Conservation (phyloP, 805 yeast genomes). For the Teunomyces panamensis region DNA sequence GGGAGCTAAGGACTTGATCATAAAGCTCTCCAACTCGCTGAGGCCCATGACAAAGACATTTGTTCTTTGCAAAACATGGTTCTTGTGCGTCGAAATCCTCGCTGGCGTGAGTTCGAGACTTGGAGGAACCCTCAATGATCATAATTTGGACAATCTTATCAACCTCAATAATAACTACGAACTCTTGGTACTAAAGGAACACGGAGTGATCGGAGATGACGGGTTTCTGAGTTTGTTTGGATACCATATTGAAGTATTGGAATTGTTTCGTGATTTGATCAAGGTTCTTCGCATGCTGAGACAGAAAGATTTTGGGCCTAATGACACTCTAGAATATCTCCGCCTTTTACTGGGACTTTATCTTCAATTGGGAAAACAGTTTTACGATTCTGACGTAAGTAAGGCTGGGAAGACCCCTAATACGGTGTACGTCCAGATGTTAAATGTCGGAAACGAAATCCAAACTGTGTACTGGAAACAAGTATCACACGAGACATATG, state of each 20-base stretch:
- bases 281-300: constrained; percentile 30
- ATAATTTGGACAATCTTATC: constrained; percentile 40
- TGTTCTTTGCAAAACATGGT: constrained; percentile 57
- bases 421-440: constrained; percentile 12
- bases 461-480: constrained; percentile 19
- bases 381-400: constrained; percentile 2
- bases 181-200: constrained; percentile 28
- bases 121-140: constrained; percentile 53
- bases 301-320: constrained; percentile 6
- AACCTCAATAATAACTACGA: constrained; percentile 27
- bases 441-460: constrained; percentile 4
- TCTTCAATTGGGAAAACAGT: constrained; percentile 8
- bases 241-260: constrained; percentile 38
- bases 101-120: constrained; percentile 53
- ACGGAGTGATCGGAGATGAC: constrained; percentile 40
- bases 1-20: constrained; percentile 52
- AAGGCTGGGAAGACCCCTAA: constrained; percentile 8
- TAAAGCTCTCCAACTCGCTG: constrained; percentile 10
- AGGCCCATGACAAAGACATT: constrained; percentile 34
- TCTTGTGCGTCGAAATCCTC: constrained; percentile 48
- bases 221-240: constrained; percentile 52
- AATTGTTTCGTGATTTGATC: constrained; percentile 36
- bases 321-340: constrained; percentile 20
- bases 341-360: constrained; percentile 18
- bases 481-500: constrained; percentile 16